phyloP scores from a whole-genome alignment of 805 yeast species.

The Suhomyces pyralidae region DNA sequence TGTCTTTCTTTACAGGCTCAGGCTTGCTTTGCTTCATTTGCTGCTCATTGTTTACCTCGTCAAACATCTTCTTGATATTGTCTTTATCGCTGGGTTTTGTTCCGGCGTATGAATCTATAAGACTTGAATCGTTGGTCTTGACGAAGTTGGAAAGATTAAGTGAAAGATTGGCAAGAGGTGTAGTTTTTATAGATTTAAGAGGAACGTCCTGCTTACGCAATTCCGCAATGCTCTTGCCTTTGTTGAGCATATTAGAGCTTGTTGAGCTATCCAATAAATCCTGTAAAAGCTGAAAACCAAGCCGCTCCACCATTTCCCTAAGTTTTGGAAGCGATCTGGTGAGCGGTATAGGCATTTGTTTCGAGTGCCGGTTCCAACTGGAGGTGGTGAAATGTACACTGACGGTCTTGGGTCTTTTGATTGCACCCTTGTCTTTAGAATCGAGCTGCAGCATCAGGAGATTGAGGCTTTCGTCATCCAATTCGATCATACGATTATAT shows the following conservation, averaged over 20 bases:
- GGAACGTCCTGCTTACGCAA: constrained; percentile 11
- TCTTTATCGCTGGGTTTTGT: constrained; percentile 4
- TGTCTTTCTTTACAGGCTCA: background rate
- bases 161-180: constrained; percentile 50
- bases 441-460: constrained; percentile 20
- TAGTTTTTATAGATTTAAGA: constrained; percentile 20
- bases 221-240: constrained; percentile 16
- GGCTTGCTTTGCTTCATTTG: background rate
- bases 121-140: constrained; percentile 30
- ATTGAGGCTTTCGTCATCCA: constrained; percentile 60
- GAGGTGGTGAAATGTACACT: constrained; percentile 34
- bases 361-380: constrained; percentile 28
- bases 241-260: constrained; percentile 21
- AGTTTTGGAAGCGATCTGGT: constrained; percentile 32
- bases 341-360: constrained; percentile 41
- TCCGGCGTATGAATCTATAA: constrained; percentile 30
- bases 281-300: constrained; percentile 36
- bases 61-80: constrained; percentile 14
- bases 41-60: constrained; percentile 6
- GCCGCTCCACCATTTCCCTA: constrained; percentile 19
- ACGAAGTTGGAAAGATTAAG: constrained; percentile 56
- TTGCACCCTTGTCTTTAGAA: constrained; percentile 19
- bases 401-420: constrained; percentile 55
- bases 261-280: constrained; percentile 33
- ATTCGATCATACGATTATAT: constrained; percentile 63